These are phyloP conservation scores for Rhododendron henanense DNA, from an alignment of 148 eudicot genomes.

Conservation along the genomic window DNA sequence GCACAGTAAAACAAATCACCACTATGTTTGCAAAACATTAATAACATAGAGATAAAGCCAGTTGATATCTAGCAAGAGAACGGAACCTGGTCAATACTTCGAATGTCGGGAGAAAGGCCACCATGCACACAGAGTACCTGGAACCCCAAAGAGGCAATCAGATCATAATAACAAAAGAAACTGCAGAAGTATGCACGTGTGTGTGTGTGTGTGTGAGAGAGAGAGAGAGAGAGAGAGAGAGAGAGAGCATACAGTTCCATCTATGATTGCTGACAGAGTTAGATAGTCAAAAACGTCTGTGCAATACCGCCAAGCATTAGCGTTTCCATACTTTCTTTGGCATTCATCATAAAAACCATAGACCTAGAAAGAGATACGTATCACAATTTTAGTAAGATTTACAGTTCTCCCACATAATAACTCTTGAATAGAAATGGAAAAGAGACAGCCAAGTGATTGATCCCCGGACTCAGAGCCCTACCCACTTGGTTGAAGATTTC, in stretches of 20 bases:
- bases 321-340: slow-evolving; percentile 98
- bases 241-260: slow-evolving; percentile 73
- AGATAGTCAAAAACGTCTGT: slow-evolving; percentile 96
- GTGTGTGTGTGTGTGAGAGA: not conserved
- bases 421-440: too few relatives aligned
- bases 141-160: slow-evolving; percentile 8
- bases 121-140: slow-evolving; percentile 99
- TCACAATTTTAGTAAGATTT: too few relatives aligned
- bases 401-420: not conserved
- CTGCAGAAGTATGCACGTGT: not conserved
- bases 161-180: not conserved
- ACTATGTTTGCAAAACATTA: not conserved
- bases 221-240: slow-evolving; percentile 12
- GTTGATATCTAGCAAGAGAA: slow-evolving; percentile 6
- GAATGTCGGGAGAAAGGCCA: slow-evolving; percentile 96
- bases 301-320: slow-evolving; percentile 99
- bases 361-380: slow-evolving; percentile 44
- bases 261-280: slow-evolving; percentile 90
- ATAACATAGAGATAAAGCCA: not conserved
- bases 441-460: too few relatives aligned
- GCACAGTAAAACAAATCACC: not conserved
- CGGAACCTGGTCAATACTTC: slow-evolving; percentile 90
- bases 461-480: too few relatives aligned
- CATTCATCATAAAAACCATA: slow-evolving; percentile 99
- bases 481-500: too few relatives aligned